phyloP scores from a whole-genome alignment of 2,329 filamentous ascomycete genomes.

The Penicillium freii region DNA sequence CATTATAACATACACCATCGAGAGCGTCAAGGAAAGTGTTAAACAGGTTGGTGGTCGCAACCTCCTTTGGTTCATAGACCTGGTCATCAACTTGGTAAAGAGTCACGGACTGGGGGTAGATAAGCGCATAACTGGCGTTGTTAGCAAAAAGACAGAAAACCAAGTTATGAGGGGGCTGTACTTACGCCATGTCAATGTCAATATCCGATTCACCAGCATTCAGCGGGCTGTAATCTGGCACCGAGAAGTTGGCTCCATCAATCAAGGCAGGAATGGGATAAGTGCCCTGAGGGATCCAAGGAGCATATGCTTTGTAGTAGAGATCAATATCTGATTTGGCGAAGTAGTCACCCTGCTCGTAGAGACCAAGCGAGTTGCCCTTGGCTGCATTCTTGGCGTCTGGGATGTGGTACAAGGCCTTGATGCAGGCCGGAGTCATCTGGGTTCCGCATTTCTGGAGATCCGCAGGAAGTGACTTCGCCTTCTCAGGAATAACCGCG shows the following conservation, averaged over 20 bases:
- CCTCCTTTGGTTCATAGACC: constrained; percentile 39
- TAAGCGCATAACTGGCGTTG: constrained; percentile 40
- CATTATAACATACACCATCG: constrained; percentile 40
- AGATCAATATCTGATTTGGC: constrained; percentile 50
- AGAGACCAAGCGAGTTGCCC: constrained; percentile 54
- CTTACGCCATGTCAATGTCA: constrained; percentile 54
- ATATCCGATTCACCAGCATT: constrained; percentile 52
- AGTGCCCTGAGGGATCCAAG: constrained; percentile 42
- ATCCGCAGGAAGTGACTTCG: constrained; percentile 23
- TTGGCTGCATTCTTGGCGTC: constrained; percentile 37
- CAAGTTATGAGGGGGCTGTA: background rate
- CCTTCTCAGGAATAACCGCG: constrained; percentile 16
- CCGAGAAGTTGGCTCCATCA: constrained; percentile 46
- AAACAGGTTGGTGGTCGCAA: constrained; percentile 34
- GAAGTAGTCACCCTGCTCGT: constrained; percentile 55
- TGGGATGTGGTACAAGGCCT: constrained; percentile 50
- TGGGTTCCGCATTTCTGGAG: constrained; percentile 50
- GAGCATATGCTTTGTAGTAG: constrained; percentile 49
- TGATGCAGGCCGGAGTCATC: constrained; percentile 59
- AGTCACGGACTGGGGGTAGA: constrained; percentile 53
- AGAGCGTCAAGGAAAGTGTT: constrained; percentile 54
- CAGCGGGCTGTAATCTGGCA: constrained; percentile 34
- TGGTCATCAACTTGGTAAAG: constrained; percentile 53
- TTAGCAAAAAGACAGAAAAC: background rate
- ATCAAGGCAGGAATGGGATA: constrained; percentile 50